Percentiles rank a stretch among this genome's conserved stretches.
These are phyloP conservation scores for Yamadazyma oceani DNA, from an alignment of 1,139 yeast genomes.

Conservation along the genomic window DNA sequence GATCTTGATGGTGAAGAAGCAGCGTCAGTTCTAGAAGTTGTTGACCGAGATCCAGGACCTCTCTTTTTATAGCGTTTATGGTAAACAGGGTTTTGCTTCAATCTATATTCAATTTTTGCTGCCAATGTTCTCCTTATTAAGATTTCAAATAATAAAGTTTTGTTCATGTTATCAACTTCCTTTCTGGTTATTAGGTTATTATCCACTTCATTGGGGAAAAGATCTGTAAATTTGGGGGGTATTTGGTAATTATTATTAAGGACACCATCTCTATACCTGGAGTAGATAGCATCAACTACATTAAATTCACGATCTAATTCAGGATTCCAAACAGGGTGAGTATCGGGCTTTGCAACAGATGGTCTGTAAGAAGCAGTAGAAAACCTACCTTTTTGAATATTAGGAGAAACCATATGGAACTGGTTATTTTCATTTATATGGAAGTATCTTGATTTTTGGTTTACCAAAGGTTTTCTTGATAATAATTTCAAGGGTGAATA, in stretches of 20 bases:
- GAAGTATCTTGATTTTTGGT: constrained; percentile 11
- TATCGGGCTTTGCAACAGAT: constrained; percentile 1
- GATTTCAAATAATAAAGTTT: constrained; percentile 35
- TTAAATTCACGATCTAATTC: constrained; percentile 9
- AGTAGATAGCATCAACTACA: constrained; percentile 22
- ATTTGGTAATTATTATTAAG: constrained; percentile 22
- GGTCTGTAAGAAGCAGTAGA: constrained; percentile 11
- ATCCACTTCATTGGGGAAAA: constrained; percentile 33
- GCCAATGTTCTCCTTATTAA: constrained; percentile 43
- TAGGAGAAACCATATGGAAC: constrained; percentile 12
- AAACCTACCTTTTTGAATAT: constrained; percentile 12
- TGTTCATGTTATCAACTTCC: constrained; percentile 33
- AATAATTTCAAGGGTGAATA: constrained; percentile 19
- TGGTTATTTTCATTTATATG: constrained; percentile 7
- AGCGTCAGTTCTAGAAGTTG: neutral
- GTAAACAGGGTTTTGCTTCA: constrained; percentile 21
- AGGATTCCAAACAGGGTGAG: constrained; percentile 3
- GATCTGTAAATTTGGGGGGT: constrained; percentile 29
- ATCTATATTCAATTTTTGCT: constrained; percentile 42
- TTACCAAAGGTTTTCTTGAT: constrained; percentile 23
- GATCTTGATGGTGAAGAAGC: no score
- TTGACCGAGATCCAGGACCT: neutral
- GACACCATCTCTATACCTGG: constrained; percentile 29
- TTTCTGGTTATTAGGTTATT: constrained; percentile 19
- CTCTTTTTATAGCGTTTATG: neutral